Percentiles rank a stretch among this genome's conserved stretches.
phyloP scores from a whole-genome alignment of 1,284 basidiomycete species.

The Exobasidium rhododendri region DNA sequence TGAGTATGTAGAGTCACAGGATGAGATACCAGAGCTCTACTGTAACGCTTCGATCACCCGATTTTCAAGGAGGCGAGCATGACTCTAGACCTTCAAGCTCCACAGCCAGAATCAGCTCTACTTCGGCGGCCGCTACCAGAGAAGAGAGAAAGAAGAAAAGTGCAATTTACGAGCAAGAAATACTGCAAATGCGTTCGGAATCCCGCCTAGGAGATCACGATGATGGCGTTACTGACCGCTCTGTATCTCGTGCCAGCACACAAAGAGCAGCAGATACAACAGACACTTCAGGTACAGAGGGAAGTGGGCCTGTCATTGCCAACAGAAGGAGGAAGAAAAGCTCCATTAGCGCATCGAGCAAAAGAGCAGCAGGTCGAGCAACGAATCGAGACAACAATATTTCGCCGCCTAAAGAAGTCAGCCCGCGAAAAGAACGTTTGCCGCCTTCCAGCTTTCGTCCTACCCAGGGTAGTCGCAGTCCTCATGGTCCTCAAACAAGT shows the following conservation, averaged over 20 bases:
- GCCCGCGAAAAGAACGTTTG: neutral
- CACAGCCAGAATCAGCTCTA: neutral
- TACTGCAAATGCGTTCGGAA: constrained; percentile 35
- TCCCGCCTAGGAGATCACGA: constrained; percentile 23
- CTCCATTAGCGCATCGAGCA: constrained; percentile 5
- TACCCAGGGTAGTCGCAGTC: neutral
- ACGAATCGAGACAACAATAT: constrained; percentile 2
- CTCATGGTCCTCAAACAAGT: neutral
- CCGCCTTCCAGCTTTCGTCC: constrained; percentile 4
- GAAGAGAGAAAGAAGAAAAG: constrained; percentile 22
- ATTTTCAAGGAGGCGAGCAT: neutral
- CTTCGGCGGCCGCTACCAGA: neutral
- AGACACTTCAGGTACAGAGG: constrained; percentile 14
- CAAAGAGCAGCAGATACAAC: neutral
- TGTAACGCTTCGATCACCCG: neutral
- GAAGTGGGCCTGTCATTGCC: constrained; percentile 2
- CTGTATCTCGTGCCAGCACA: constrained; percentile 1
- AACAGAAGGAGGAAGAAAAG: constrained; percentile 6
- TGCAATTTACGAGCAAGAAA: constrained; percentile 34
- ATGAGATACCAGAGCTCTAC: neutral
- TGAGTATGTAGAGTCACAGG: no score
- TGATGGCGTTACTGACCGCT: neutral
- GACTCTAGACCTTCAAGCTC: neutral
- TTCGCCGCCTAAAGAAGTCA: neutral
- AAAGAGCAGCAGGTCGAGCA: constrained; percentile 4